Evolutionary conservation across 352 stramenopile species (phyloP).

Genomic region (Pythium angustatum): DNA sequence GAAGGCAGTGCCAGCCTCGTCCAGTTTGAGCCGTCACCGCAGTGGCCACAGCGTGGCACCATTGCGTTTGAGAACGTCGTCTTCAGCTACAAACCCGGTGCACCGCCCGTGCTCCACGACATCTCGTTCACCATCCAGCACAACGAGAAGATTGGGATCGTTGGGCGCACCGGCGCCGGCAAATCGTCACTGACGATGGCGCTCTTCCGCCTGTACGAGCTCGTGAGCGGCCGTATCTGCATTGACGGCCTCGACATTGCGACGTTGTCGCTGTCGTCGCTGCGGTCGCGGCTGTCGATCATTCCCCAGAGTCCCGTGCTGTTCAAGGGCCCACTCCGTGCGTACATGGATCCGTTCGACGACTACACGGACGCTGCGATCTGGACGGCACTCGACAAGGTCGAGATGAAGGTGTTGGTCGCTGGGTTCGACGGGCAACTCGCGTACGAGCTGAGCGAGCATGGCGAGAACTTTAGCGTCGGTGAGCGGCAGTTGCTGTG

Average conservation of each 20-base stretch:
- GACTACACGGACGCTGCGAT: conserved; percentile 72
- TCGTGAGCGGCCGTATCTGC: conserved; percentile 62
- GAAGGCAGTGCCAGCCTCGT: too few species aligned
- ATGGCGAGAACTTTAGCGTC: conserved; percentile 92
- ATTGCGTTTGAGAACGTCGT: conserved; percentile 79
- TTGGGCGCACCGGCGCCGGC: conserved; percentile 86
- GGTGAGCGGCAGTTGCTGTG: conserved; percentile 96
- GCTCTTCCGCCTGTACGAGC: conserved; percentile 92
- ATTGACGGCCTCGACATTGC: conserved; percentile 47
- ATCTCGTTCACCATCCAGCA: conserved; percentile 46
- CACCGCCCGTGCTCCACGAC: conserved; percentile 39
- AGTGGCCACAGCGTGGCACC: conserved; percentile 68
- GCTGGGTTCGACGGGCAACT: conserved; percentile 22
- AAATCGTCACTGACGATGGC: conserved; percentile 89
- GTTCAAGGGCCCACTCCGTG: conserved; percentile 83
- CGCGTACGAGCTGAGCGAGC: conserved; percentile 71
- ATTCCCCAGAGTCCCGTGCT: conserved; percentile 82
- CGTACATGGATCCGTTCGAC: conserved; percentile 88
- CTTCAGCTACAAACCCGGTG: conserved; percentile 73
- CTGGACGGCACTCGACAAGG: conserved; percentile 57
- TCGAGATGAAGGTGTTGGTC: conserved; percentile 56
- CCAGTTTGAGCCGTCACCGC: too few species aligned
- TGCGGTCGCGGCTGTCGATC: conserved; percentile 37
- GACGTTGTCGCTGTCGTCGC: conserved; percentile 24
- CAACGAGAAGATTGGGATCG: conserved; percentile 74